Percentiles rank a stretch among this genome's conserved stretches.
Evolutionary conservation across 1,284 basidiomycete species (phyloP).

Genomic region (Ganoderma lingzhi): DNA sequence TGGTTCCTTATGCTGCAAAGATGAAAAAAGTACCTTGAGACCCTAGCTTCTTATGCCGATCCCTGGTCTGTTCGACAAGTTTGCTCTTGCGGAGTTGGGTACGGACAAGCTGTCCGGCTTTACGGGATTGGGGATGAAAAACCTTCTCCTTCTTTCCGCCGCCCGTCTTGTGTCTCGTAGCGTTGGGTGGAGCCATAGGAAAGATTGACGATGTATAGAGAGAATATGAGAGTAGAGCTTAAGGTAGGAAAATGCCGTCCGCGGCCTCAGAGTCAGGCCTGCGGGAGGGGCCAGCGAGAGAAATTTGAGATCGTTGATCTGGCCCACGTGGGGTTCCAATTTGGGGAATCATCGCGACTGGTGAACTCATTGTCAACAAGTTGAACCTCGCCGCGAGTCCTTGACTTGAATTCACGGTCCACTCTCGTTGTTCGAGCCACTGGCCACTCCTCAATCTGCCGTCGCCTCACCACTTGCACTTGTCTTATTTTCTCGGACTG

Average conservation of each 20-base stretch:
- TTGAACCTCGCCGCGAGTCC: neutral
- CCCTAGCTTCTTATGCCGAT: constrained; percentile 64
- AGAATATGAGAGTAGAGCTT: neutral
- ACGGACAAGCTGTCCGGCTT: constrained; percentile 83
- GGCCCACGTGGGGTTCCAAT: constrained; percentile 21
- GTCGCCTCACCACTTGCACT: neutral
- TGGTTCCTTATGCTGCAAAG: neutral
- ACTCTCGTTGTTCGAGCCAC: neutral
- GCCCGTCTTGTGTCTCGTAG: constrained; percentile 29
- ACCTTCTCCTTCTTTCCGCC: constrained; percentile 73
- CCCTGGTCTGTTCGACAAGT: constrained; percentile 62
- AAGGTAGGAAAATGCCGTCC: too few species aligned
- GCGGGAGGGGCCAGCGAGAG: too few species aligned
- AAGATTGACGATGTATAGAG: neutral
- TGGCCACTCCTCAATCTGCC: neutral
- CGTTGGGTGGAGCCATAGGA: constrained; percentile 42
- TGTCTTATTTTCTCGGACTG: too few species aligned
- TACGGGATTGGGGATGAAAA: constrained; percentile 82
- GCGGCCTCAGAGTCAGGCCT: neutral
- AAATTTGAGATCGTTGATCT: neutral
- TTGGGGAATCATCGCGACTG: constrained; percentile 2
- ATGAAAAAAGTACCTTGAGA: constrained; percentile 54
- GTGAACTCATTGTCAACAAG: neutral
- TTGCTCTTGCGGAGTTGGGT: constrained; percentile 78
- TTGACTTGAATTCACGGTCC: too few species aligned